These are phyloP conservation scores for Moricandia moricandioides DNA, from an alignment of 345 rosid genomes.

Conservation along the genomic window DNA sequence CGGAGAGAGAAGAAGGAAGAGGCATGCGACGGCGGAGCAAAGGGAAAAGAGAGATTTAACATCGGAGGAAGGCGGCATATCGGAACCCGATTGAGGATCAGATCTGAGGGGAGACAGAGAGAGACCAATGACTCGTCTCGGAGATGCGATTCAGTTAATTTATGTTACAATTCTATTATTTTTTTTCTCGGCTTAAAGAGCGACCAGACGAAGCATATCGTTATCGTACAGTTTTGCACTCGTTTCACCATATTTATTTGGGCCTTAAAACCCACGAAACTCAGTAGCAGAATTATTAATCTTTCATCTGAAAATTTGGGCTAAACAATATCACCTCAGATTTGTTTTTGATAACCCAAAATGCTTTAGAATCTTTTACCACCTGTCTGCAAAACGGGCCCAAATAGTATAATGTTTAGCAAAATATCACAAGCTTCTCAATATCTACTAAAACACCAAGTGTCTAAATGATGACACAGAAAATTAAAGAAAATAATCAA, in stretches of 20 bases:
- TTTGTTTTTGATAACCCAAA: neutral
- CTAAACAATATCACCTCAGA: neutral
- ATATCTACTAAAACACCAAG: no score
- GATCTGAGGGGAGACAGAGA: conserved; percentile 39
- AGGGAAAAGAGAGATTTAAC: conserved; percentile 40
- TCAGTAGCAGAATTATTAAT: neutral
- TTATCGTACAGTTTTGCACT: neutral
- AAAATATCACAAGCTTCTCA: no score
- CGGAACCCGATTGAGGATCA: conserved; percentile 38
- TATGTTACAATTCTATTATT: neutral
- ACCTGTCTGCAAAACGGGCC: no score
- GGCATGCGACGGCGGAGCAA: conserved; percentile 17
- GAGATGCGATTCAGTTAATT: conserved; percentile 12
- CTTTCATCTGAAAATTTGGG: neutral
- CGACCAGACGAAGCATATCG: no score
- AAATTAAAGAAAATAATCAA: no score
- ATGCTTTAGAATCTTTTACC: no score
- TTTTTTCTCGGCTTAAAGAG: neutral
- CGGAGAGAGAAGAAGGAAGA: conserved; percentile 43
- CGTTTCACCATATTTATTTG: neutral
- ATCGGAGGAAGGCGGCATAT: conserved; percentile 50
- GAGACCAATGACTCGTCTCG: conserved; percentile 26
- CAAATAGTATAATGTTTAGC: no score
- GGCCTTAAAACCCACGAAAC: neutral
- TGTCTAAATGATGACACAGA: no score